A percentile compares a stretch with the other conserved stretches of the same genome.
Conservation (phyloP, 2,329 filamentous ascomycete species). For the Dothideomycetes sp. region DNA sequence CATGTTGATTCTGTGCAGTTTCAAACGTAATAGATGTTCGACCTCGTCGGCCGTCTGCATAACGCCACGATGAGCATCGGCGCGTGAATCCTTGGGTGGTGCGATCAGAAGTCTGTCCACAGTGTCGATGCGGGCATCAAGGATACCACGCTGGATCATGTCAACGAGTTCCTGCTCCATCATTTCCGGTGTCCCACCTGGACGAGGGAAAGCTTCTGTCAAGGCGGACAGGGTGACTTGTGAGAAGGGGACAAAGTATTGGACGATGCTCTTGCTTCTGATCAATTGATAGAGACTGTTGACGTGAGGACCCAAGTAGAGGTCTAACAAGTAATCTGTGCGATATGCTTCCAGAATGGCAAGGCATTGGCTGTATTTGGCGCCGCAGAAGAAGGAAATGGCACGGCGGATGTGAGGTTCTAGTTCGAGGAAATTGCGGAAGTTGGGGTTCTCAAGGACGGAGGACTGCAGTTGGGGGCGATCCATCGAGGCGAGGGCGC, state of each 20-base stretch:
- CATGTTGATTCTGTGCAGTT: constrained; percentile 69
- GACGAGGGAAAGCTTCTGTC: constrained; percentile 62
- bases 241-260: constrained; percentile 87
- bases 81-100: constrained; percentile 56
- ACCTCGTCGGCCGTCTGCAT: constrained; percentile 62
- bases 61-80: constrained; percentile 60
- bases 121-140: constrained; percentile 76
- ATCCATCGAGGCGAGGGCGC: constrained; percentile 83
- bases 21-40: constrained; percentile 64
- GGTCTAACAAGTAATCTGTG: constrained; percentile 80
- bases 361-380: constrained; percentile 79
- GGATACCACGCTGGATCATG: constrained; percentile 64
- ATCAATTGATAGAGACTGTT: constrained; percentile 62
- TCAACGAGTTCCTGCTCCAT: constrained; percentile 65
- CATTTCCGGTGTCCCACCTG: constrained; percentile 35
- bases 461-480: constrained; percentile 62
- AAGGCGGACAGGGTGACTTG: constrained; percentile 74
- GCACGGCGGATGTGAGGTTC: constrained; percentile 92
- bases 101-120: constrained; percentile 73
- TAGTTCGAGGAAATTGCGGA: constrained; percentile 80
- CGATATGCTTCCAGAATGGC: constrained; percentile 72
- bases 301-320: constrained; percentile 64
- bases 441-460: constrained; percentile 71
- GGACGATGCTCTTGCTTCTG: constrained; percentile 82
- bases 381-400: constrained; percentile 79